These are phyloP conservation scores for Wickerhamiella azymoides DNA, from an alignment of 805 yeast species.

Conservation along the genomic window DNA sequence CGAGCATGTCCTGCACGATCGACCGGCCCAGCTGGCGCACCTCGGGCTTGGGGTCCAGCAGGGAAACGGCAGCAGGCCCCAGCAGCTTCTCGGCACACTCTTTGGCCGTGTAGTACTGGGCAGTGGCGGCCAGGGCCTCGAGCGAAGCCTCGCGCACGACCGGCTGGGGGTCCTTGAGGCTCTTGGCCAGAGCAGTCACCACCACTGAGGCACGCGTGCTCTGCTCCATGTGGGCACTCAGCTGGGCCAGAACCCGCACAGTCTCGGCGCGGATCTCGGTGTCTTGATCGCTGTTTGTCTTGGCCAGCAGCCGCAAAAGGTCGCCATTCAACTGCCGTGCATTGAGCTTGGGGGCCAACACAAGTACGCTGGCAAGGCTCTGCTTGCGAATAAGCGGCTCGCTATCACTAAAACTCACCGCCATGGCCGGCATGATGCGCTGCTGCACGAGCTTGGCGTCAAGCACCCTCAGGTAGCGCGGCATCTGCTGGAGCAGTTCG, in stretches of 20 bases:
- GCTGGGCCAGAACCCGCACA: constrained; percentile 49
- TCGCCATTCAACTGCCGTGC: constrained; percentile 81
- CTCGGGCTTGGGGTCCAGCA: constrained; percentile 57
- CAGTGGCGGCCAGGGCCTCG: constrained; percentile 50
- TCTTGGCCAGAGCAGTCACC: constrained; percentile 74
- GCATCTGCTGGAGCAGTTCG: constrained; percentile 50
- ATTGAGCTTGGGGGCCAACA: constrained; percentile 48
- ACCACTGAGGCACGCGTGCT: constrained; percentile 52
- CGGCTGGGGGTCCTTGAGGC: constrained; percentile 63
- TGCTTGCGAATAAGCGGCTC: constrained; percentile 69
- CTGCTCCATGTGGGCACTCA: constrained; percentile 47
- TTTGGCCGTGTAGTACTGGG: constrained; percentile 54
- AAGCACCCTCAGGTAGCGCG: constrained; percentile 37
- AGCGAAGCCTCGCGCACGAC: constrained; percentile 68
- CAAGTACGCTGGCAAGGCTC: constrained; percentile 52
- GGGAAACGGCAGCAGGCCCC: constrained; percentile 72
- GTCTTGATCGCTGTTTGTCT: constrained; percentile 60
- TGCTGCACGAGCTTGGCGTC: constrained; percentile 51
- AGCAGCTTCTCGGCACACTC: constrained; percentile 68
- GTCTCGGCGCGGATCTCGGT: constrained; percentile 72
- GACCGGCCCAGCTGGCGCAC: constrained; percentile 62
- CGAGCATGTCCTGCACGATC: constrained; percentile 49
- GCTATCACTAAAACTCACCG: constrained; percentile 79
- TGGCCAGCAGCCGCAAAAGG: constrained; percentile 63
- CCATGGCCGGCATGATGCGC: constrained; percentile 49